Conservation (phyloP, 2,329 filamentous ascomycete species). For the Monosporascus sp. region DNA sequence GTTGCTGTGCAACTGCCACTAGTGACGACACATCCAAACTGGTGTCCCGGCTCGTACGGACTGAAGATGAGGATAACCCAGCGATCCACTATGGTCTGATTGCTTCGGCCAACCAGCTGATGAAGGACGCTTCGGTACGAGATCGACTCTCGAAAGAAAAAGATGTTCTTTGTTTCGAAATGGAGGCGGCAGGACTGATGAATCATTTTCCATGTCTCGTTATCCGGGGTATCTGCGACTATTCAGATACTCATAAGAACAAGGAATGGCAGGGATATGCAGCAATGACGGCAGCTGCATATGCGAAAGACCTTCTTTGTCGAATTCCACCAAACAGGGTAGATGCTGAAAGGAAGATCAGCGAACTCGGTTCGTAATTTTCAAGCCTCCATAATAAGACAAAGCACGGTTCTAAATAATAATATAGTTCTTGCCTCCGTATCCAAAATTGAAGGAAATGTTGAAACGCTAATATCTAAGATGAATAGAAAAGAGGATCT, state of each 20-base stretch:
- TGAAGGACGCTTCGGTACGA: constrained; percentile 16
- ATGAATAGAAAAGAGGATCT: background rate
- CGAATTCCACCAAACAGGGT: too few species aligned
- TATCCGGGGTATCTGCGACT: constrained; percentile 22
- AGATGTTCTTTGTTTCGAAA: constrained; percentile 16
- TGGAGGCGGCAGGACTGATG: constrained; percentile 15
- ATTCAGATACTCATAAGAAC: constrained; percentile 22
- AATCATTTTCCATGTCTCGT: constrained; percentile 19
- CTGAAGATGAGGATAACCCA: constrained; percentile 2
- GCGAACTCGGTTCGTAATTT: background rate
- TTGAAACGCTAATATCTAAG: background rate
- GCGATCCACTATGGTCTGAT: constrained; percentile 21
- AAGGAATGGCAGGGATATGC: constrained; percentile 19
- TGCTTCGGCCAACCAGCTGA: constrained; percentile 19
- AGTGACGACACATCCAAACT: constrained; percentile 10
- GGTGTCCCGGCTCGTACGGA: background rate
- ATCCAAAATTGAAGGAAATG: background rate
- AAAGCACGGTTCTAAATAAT: background rate
- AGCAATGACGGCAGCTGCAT: too few species aligned
- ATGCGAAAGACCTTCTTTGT: too few species aligned
- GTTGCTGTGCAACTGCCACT: constrained; percentile 4
- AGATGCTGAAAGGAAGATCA: too few species aligned
- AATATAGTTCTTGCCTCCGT: background rate
- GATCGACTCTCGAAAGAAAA: constrained; percentile 5
- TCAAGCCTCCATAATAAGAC: background rate